Percentiles rank a stretch among this genome's conserved stretches.
Evolutionary conservation across 805 yeast genomes (phyloP).

Genomic region (Suhomyces pyralidae): DNA sequence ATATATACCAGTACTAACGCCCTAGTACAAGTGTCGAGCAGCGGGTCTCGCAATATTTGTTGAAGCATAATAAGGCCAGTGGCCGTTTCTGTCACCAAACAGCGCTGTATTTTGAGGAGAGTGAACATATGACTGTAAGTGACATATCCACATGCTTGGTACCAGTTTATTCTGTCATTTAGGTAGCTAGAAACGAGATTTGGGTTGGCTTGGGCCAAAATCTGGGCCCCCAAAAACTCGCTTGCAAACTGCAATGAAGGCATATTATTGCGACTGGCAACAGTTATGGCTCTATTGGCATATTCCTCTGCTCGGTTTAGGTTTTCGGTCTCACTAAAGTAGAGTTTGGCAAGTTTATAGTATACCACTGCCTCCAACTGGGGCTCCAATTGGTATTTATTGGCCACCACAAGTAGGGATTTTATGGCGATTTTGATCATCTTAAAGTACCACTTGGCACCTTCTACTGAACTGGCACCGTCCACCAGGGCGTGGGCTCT

Average conservation of each 20-base stretch:
- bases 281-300: constrained; percentile 27
- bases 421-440: constrained; percentile 36
- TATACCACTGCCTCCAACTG: constrained; percentile 29
- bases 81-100: constrained; percentile 22
- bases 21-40: constrained; percentile 7
- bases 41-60: constrained; percentile 2
- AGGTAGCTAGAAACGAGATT: constrained; percentile 29
- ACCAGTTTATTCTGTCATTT: constrained; percentile 20
- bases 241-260: constrained; percentile 22
- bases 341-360: constrained; percentile 35
- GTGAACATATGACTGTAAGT: constrained; percentile 26
- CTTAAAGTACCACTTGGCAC: constrained; percentile 21
- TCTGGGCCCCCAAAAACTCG: constrained; percentile 37
- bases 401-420: constrained; percentile 29
- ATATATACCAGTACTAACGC: constrained; percentile 13
- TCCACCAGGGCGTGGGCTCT: constrained; percentile 22
- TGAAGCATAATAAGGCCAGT: constrained; percentile 21
- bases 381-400: constrained; percentile 32
- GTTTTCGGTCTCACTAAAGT: constrained; percentile 42
- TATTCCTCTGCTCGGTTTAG: constrained; percentile 40
- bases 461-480: constrained; percentile 14
- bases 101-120: constrained; percentile 28
- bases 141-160: constrained; percentile 8
- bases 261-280: constrained; percentile 28
- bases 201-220: constrained; percentile 27